Percentiles rank a stretch among this genome's conserved stretches.
Conservation (phyloP, 331 rosid species). For the Acacia concinna region DNA sequence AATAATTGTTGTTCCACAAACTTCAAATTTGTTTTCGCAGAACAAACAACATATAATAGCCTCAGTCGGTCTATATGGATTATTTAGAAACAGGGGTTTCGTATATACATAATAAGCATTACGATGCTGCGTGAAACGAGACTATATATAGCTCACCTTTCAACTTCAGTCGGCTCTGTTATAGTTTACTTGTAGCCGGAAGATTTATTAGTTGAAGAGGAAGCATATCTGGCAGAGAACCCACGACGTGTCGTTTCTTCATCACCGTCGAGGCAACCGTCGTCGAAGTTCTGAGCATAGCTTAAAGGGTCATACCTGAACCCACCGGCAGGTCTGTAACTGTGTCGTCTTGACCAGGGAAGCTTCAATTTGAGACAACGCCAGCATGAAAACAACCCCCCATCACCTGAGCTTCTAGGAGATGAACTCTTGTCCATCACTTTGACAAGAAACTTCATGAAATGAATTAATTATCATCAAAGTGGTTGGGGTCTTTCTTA, state of each 20-base stretch:
- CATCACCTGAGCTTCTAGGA: constrained; percentile 32
- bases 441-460: constrained; percentile 21
- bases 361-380: constrained; percentile 68
- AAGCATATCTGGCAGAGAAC: constrained; percentile 72
- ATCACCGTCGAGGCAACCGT: constrained; percentile 50
- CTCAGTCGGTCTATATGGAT: not conserved
- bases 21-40: not conserved
- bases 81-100: not conserved
- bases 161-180: not conserved
- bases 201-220: constrained; percentile 40
- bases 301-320: constrained; percentile 74
- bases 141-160: not conserved
- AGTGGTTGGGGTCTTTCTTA: not conserved
- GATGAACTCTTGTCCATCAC: constrained; percentile 56
- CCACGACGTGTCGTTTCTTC: constrained; percentile 46
- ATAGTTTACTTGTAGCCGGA: constrained; percentile 13
- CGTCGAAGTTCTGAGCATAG: constrained; percentile 82
- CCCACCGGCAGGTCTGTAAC: constrained; percentile 33
- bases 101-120: not conserved
- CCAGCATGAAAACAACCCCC: constrained; percentile 65
- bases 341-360: constrained; percentile 42
- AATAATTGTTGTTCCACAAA: not conserved
- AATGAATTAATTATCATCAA: not conserved
- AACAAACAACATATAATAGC: not conserved
- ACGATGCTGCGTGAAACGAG: not conserved